A percentile compares a stretch with the other conserved stretches of the same genome.
phyloP scores from a whole-genome alignment of 495 filamentous ascomycete genomes.

The Hypoxylon cercidicola region DNA sequence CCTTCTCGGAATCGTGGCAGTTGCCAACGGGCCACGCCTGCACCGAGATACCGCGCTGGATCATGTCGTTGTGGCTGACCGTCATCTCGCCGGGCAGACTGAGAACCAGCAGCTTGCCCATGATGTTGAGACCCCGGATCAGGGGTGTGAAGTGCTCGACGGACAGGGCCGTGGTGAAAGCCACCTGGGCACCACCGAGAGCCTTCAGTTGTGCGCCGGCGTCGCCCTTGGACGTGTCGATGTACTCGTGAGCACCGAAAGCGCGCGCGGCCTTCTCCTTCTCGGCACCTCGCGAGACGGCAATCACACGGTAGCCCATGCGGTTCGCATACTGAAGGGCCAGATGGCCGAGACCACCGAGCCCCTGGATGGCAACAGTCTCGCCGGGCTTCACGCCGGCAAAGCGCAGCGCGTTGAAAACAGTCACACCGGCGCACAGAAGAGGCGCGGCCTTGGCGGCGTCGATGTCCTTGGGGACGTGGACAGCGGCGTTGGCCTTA shows the following conservation, averaged over 20 bases:
- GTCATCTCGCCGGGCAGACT: slow-evolving; percentile 60
- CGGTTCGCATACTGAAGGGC: slow-evolving; percentile 72
- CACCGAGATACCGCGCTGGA: slow-evolving; percentile 62
- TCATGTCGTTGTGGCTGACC: slow-evolving; percentile 59
- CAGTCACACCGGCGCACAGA: slow-evolving; percentile 75
- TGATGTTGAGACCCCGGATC: slow-evolving; percentile 60
- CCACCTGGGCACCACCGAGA: slow-evolving; percentile 67
- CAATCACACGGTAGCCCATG: slow-evolving; percentile 73
- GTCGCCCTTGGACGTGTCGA: slow-evolving; percentile 66
- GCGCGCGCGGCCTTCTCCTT: slow-evolving; percentile 68
- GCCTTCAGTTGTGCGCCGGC: slow-evolving; percentile 60
- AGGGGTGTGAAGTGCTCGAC: slow-evolving; percentile 62
- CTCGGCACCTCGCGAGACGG: slow-evolving; percentile 63
- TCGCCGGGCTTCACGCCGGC: slow-evolving; percentile 63
- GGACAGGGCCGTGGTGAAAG: slow-evolving; percentile 68
- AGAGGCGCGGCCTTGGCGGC: slow-evolving; percentile 69
- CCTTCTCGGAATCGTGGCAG: slow-evolving; percentile 68
- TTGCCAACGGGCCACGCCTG: slow-evolving; percentile 69
- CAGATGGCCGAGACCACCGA: slow-evolving; percentile 73
- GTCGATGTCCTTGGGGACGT: slow-evolving; percentile 64
- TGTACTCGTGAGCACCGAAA: slow-evolving; percentile 74
- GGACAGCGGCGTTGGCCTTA: slow-evolving; percentile 67
- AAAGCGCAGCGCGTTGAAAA: slow-evolving; percentile 72
- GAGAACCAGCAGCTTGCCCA: slow-evolving; percentile 69
- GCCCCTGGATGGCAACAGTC: slow-evolving; percentile 70